Percentiles rank a stretch among this genome's conserved stretches.
Conservation (phyloP, 2,329 filamentous ascomycete species). For the Xylariaceae sp. region DNA sequence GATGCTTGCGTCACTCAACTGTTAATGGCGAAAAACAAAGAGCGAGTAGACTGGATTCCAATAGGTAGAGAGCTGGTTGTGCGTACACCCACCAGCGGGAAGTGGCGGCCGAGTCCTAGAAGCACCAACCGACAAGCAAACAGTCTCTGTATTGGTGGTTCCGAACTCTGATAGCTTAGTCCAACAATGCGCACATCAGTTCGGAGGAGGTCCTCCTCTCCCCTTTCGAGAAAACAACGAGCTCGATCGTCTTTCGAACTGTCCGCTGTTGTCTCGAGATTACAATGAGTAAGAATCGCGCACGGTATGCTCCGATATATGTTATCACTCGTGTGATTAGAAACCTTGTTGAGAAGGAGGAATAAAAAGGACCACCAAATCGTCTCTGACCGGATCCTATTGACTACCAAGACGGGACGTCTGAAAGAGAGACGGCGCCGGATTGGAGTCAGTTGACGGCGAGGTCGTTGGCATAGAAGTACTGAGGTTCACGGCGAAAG, state of each 20-base stretch:
- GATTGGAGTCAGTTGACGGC: constrained; percentile 27
- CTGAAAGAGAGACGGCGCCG: constrained; percentile 28
- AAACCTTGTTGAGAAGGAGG: too few relatives aligned
- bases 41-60: constrained; percentile 26
- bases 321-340: constrained; percentile 8
- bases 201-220: background rate
- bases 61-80: constrained; percentile 23
- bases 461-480: constrained; percentile 31
- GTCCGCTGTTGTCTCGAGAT: constrained; percentile 16
- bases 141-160: constrained; percentile 23
- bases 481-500: constrained; percentile 33
- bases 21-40: constrained; percentile 30
- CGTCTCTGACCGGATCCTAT: constrained; percentile 22
- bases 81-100: constrained; percentile 28
- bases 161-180: constrained; percentile 18
- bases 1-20: constrained; percentile 30
- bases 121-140: constrained; percentile 30
- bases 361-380: constrained; percentile 1
- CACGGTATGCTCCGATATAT: constrained; percentile 22
- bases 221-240: constrained; percentile 10
- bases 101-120: constrained; percentile 26
- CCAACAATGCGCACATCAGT: constrained; percentile 2
- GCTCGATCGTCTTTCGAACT: too few relatives aligned
- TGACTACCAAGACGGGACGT: constrained; percentile 16
- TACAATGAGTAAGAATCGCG: constrained; percentile 21